Base-by-base conservation (phyloP, 768 basidiomycete genomes). In the Pholiota molesta region DNA sequence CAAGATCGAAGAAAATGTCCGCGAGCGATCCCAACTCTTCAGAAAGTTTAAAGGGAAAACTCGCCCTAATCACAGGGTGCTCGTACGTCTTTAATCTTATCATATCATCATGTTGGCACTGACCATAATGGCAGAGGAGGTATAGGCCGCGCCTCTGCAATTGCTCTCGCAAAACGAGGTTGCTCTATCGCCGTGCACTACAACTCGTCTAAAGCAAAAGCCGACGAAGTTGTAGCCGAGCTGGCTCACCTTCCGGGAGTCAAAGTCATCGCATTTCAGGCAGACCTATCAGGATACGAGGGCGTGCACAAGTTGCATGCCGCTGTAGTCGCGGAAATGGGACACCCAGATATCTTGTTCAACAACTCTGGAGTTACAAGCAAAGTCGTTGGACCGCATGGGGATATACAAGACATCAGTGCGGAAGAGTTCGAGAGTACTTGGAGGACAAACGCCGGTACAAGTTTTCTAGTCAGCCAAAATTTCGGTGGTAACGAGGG, bases 111-210 rank as follows among this genome's bases (percentile, higher is more conserved):
- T 16, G 10, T 19, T 6, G 28, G 11, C 39, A 44, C n/a, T 52
- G 11, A 62, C 16, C 33, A 44, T 39, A 52, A 26, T 5, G 5
- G 45, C 67, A 85, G 83, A 26, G 84, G 84, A 6, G 84, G 84
- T 0, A 85, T 86, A 53, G 84, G 84, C 4, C 71, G 73, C 54
- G 83, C 83, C 2, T 83, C 83, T 2, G 82, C 84, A 0, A 68
- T 79, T 19, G 71, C 75, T 5, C 74, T 86, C 14, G 85, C 81
- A 7, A 69, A 71, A 6, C 75, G 65, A n/a, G 82, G 82, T 7
- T 78, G 77, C 55, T 75, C 72, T 28, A 79, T 85, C 64, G 85
- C 84, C 7, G 77, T 86, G 21, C 84, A 86, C 69, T 85, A 83
- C 70, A 72, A 79, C 59, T 69, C 77, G 2, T 71, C 79, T 10